Percentiles rank a stretch among this genome's conserved stretches.
Evolutionary conservation across 495 filamentous ascomycete species (phyloP).

Genomic region (Trichoderma parareesei): DNA sequence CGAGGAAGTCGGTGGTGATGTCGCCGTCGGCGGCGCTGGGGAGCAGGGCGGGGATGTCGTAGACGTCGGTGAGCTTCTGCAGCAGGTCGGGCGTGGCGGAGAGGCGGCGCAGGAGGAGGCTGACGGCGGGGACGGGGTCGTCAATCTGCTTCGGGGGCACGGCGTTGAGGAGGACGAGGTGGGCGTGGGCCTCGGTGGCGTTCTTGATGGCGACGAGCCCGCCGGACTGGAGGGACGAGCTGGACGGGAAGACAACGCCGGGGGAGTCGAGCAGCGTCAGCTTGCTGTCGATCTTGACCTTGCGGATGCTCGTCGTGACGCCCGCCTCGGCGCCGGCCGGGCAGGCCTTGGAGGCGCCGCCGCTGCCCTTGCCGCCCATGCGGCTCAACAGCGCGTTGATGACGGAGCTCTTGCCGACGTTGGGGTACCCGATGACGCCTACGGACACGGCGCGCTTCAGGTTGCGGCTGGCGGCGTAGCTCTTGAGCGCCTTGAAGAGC

Average conservation of each 20-base stretch:
- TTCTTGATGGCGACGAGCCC: conserved; percentile 42
- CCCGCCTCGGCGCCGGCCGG: conserved; percentile 89
- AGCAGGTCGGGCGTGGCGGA: conserved; percentile 62
- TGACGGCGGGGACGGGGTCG: conserved; percentile 80
- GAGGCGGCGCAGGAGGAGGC: conserved; percentile 69
- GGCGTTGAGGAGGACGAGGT: conserved; percentile 81
- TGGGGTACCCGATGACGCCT: conserved; percentile 93
- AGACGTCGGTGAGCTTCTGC: conserved; percentile 68
- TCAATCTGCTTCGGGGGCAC: conserved; percentile 89
- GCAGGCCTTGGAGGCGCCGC: conserved; percentile 52
- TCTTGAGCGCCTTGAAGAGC: conserved; percentile 86
- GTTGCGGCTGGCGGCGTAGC: conserved; percentile 73
- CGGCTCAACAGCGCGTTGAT: conserved; percentile 88
- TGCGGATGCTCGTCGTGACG: conserved; percentile 79
- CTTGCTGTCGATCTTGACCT: conserved; percentile 92
- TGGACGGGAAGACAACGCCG: conserved; percentile 83
- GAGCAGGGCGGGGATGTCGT: conserved; percentile 73
- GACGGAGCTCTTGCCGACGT: conserved; percentile 94
- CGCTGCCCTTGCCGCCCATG: conserved; percentile 53
- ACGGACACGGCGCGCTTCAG: conserved; percentile 86
- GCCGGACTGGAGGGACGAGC: conserved; percentile 20
- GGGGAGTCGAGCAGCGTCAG: conserved; percentile 92
- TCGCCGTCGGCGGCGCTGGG: conserved; percentile 52
- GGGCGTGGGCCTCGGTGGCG: conserved; percentile 69
- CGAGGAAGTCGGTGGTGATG: conserved; percentile 80